Percentiles rank a stretch among this genome's conserved stretches.
These are phyloP conservation scores for Hypoxylon perforatum DNA, from an alignment of 495 filamentous ascomycete species.

Conservation along the genomic window DNA sequence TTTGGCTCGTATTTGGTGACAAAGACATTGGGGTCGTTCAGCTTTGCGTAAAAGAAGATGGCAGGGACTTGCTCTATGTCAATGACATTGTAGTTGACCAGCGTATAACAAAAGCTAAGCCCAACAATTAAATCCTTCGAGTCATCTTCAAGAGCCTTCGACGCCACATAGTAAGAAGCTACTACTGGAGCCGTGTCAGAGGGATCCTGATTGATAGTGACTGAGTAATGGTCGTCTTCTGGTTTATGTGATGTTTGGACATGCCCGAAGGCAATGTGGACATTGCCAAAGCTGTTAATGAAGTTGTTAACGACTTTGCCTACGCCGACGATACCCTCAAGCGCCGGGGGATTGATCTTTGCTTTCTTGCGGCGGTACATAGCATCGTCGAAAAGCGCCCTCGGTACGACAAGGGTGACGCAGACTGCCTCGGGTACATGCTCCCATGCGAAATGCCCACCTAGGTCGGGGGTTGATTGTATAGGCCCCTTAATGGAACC, in stretches of 20 bases:
- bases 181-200: conserved; percentile 54
- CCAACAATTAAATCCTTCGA: conserved; percentile 35
- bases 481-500: no score
- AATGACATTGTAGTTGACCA: conserved; percentile 39
- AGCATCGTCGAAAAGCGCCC: conserved; percentile 25
- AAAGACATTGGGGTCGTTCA: conserved; percentile 46
- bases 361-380: conserved; percentile 29
- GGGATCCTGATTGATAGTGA: conserved; percentile 43
- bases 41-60: no score
- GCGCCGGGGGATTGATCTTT: conserved; percentile 31
- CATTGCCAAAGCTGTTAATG: conserved; percentile 41
- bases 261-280: conserved; percentile 51
- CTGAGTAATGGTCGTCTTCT: conserved; percentile 39
- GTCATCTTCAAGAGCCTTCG: conserved; percentile 40
- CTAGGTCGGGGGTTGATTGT: conserved; percentile 11
- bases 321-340: conserved; percentile 47
- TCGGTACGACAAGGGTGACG: conserved; percentile 51
- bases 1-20: conserved; percentile 44
- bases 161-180: conserved; percentile 53
- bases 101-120: conserved; percentile 34
- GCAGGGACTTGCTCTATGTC: no score
- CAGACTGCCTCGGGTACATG: conserved; percentile 51
- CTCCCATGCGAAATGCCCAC: conserved; percentile 41
- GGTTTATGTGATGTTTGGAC: conserved; percentile 38
- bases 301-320: no score